Percentiles rank a stretch among this genome's conserved stretches.
phyloP scores from a whole-genome alignment of 202 grass and related monocot genomes.

The Panicum virgatum region DNA sequence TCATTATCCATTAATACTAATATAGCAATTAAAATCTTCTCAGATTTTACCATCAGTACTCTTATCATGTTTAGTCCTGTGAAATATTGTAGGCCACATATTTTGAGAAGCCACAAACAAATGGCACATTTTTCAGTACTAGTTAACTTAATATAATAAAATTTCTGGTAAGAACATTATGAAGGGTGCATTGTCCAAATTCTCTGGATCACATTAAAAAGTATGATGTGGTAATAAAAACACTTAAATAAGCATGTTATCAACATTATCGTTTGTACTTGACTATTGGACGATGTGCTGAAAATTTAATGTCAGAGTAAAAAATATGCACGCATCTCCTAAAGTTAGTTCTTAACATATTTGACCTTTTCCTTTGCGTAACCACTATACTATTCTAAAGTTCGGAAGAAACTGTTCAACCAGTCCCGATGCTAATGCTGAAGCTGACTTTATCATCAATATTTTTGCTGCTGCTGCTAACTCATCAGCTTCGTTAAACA shows the following conservation, averaged over 20 bases:
- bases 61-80: neutral
- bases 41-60: neutral
- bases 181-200: neutral
- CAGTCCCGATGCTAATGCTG: conserved; percentile 10
- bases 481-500: conserved; percentile 7
- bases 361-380: neutral
- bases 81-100: neutral
- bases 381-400: neutral
- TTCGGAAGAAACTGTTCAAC: neutral
- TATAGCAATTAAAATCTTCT: neutral
- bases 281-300: conserved; percentile 9
- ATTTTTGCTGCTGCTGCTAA: neutral
- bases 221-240: neutral
- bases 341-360: neutral
- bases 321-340: neutral
- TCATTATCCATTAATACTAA: neutral
- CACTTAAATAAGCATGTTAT: neutral
- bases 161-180: neutral
- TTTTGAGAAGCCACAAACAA: neutral
- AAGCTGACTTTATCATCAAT: conserved; percentile 29
- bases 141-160: neutral
- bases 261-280: conserved; percentile 12
- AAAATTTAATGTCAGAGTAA: neutral
- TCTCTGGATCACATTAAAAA: neutral
- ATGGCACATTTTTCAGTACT: neutral